These are phyloP conservation scores for Mortierella sp. DNA, from an alignment of 371 early-diverging fungal genomes.

Conservation along the genomic window DNA sequence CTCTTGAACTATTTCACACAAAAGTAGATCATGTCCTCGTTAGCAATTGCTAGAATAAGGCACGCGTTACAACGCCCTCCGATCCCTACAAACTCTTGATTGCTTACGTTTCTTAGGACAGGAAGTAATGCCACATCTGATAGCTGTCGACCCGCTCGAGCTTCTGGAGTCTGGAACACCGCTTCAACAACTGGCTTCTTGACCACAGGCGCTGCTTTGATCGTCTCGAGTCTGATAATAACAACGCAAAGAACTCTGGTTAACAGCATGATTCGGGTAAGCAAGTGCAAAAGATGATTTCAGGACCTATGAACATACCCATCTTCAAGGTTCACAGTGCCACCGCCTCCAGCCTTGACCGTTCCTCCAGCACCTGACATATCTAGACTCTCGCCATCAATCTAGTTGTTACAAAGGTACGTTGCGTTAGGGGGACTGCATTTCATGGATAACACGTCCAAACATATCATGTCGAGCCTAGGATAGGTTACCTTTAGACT, in stretches of 20 bases:
- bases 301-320: conserved; percentile 17
- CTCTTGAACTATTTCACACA: conserved; percentile 24
- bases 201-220: conserved; percentile 38
- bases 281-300: not conserved
- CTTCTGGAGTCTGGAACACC: conserved; percentile 33
- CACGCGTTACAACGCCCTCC: not conserved
- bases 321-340: conserved; percentile 29
- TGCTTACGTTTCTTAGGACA: conserved; percentile 39
- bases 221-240: conserved; percentile 28
- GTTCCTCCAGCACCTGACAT: conserved; percentile 3
- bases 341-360: conserved; percentile 20
- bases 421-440: too few species aligned
- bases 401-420: not conserved
- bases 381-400: conserved; percentile 11
- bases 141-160: conserved; percentile 39
- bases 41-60: not conserved
- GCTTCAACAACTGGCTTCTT: conserved; percentile 34
- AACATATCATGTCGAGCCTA: not conserved
- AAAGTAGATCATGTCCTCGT: not conserved
- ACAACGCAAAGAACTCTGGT: too few species aligned
- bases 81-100: too few species aligned
- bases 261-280: too few species aligned
- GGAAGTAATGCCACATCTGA: conserved; percentile 33
- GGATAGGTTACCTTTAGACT: conserved; percentile 24
- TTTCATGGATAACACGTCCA: not conserved